A percentile compares a stretch with the other conserved stretches of the same genome.
Evolutionary conservation across 495 filamentous ascomycete genomes (phyloP).

Genomic region (Thermochaetoides thermophila): DNA sequence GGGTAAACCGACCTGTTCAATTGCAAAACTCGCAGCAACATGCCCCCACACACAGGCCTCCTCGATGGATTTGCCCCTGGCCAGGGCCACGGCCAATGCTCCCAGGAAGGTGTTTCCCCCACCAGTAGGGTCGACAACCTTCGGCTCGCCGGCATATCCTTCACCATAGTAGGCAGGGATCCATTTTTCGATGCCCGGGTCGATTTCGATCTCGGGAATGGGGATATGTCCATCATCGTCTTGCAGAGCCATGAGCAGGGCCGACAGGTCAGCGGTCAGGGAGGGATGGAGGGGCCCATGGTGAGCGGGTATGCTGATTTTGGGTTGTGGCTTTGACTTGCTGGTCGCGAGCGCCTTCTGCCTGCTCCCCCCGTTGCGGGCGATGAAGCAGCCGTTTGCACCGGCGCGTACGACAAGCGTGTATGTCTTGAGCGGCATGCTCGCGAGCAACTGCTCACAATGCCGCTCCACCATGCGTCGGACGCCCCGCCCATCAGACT

Average conservation of each 20-base stretch:
- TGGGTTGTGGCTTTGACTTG: constrained; percentile 20
- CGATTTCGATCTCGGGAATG: constrained; percentile 41
- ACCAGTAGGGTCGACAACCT: constrained; percentile 85
- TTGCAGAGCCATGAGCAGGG: constrained; percentile 35
- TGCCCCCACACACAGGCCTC: constrained; percentile 63
- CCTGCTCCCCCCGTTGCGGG: constrained; percentile 35
- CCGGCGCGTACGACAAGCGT: constrained; percentile 39
- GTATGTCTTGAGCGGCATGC: constrained; percentile 39
- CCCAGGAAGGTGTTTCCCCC: constrained; percentile 90
- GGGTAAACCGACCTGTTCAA: constrained; percentile 86
- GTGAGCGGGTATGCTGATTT: constrained; percentile 25
- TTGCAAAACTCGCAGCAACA: constrained; percentile 84
- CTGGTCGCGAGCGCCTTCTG: constrained; percentile 15
- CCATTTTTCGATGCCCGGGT: constrained; percentile 41
- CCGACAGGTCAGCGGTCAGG: constrained; percentile 41
- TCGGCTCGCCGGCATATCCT: constrained; percentile 8
- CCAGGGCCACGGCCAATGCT: constrained; percentile 61
- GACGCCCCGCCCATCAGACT: constrained; percentile 36
- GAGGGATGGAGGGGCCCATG: no score
- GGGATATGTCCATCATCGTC: constrained; percentile 38
- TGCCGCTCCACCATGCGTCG: constrained; percentile 32
- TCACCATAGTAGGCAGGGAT: constrained; percentile 41
- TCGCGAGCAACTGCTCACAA: constrained; percentile 36
- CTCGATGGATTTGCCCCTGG: constrained; percentile 44
- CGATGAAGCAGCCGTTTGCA: constrained; percentile 36